Evolutionary conservation across 495 filamentous ascomycete genomes (phyloP), one percentile per base, ranked within the genome.

Genomic region (Aspergillus affinis): DNA sequence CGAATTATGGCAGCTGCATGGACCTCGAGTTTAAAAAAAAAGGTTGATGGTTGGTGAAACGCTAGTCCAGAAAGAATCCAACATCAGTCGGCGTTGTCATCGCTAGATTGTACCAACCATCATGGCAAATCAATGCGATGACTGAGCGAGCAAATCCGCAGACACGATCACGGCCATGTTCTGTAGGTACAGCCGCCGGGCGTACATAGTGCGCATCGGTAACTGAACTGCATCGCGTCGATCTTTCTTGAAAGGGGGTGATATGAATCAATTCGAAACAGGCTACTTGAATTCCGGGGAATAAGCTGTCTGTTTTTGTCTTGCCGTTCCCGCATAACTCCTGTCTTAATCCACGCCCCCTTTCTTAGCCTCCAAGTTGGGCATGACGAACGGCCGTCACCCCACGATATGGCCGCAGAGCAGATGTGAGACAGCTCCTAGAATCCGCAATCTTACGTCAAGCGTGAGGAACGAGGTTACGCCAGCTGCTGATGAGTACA

Each of bases 401-500:
- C 48, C 47, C 48, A 51, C 29, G 41, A 36, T 17, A 20, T 21
- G 17, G 30, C 45, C 36, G 36, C 36, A 41, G 36, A 10, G 44
- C 17, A 46, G 17, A 51, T 46, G n/a, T 63, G 55, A 63, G 50
- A 59, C 55, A 52, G 51, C 30, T 52, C 45, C 61, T 36, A 10
- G 23, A 46, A 32, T 27, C 12, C n/a, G 19, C 30, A 44, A 45
- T 17, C 30, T 59, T 54, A 63, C 57, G 51, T 56, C 57, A 59
- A 52, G 27, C 18, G 32, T 4, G 51, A 63, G 44, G 27, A 59
- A 50, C 46, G 46, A 59, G 61, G 23, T 56, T 51, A 63, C 61
- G 61, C 51, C 51, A 63, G 53, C 61, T 54, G 61, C 61, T 59
- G 61, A 63, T 59, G 61, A 63, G 47, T 56, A 51, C 53, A 45